Base-by-base conservation (phyloP, 352 stramenopile genomes). In the Albugo laibachii region DNA sequence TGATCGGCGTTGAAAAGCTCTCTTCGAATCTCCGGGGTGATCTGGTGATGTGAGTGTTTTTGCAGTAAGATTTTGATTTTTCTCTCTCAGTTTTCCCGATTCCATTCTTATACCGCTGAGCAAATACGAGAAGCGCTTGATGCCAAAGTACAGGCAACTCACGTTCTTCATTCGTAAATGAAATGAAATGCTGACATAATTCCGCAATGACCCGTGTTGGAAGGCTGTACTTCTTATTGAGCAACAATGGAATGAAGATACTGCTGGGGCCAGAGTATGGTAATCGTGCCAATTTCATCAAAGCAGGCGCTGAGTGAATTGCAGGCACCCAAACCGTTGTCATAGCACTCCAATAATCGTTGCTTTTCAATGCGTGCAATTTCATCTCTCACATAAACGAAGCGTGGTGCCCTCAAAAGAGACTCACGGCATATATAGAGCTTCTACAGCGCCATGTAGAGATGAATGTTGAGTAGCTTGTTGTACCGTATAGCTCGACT, bases 141-240 rank as follows among this genome's bases (percentile, higher is more conserved):
- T 99, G 95, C 96, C 96, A 99, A 52, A 99, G 62, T 41, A 99
- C 94, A 5, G 95, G 95, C 40, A 99, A 71, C 53, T 62, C 69
- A 57, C 79, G 74, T 48, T 73, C 64, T 57, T 91, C 82, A 16
- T 63, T 54, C 50, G 80, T 81, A 65, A 99, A 99, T 41, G 62
- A 65, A 24, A 89, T 56, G 67, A 98, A 99, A 65, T 99, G 92
- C 56, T 88, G 74, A 38, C 95, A 92, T 41, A 99, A 69, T 53
- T 92, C 92, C 35, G 74, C 71, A 63, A 99, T 96, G 20, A 99
- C 95, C 36, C 82, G 79, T 49, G 88, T 95, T 5, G 96, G 95
- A 34, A 99, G 71, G 46, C 91, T 95, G 72, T 99, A 99, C 70
- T 99, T 99, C 65, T 99, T 99, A 74, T 99, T 97, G 21, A 99